Evolutionary conservation across 2,329 filamentous ascomycete genomes (phyloP).

Genomic region (Trichoderma pleuroti): DNA sequence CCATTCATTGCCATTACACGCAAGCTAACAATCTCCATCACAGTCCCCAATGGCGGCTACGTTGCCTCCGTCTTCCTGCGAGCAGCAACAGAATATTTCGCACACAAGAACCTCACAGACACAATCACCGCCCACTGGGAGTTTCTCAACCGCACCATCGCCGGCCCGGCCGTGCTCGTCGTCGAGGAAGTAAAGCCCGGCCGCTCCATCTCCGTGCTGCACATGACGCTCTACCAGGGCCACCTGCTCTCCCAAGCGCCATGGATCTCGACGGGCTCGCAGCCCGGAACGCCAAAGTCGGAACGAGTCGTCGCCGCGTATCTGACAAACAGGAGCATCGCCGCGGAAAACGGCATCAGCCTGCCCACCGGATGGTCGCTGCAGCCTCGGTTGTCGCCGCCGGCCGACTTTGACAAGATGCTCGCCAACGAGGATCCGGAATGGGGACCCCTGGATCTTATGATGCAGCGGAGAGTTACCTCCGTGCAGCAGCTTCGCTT

Average conservation of each 20-base stretch:
- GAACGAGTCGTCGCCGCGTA: constrained; percentile 37
- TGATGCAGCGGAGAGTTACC: constrained; percentile 26
- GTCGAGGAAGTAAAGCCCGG: constrained; percentile 43
- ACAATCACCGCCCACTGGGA: constrained; percentile 40
- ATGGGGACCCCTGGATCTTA: constrained; percentile 27
- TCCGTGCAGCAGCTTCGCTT: constrained; percentile 30
- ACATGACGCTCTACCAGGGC: constrained; percentile 41
- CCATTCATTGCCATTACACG: not conserved
- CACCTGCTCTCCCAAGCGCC: constrained; percentile 32
- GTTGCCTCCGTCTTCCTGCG: constrained; percentile 40
- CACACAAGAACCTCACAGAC: constrained; percentile 34
- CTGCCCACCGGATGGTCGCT: constrained; percentile 29
- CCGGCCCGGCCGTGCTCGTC: constrained; percentile 37
- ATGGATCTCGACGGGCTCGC: constrained; percentile 32
- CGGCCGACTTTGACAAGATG: constrained; percentile 28
- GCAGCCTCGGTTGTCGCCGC: constrained; percentile 21
- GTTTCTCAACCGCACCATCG: constrained; percentile 38
- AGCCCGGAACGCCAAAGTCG: constrained; percentile 25
- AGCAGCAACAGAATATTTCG: constrained; percentile 35
- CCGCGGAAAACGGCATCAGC: constrained; percentile 31
- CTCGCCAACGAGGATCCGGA: constrained; percentile 26
- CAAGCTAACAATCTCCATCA: not conserved
- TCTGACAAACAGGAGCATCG: constrained; percentile 38
- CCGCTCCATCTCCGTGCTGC: constrained; percentile 39
- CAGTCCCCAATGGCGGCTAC: constrained; percentile 47